Conservation (phyloP, 345 rosid species). For the Salix suchowensis region DNA sequence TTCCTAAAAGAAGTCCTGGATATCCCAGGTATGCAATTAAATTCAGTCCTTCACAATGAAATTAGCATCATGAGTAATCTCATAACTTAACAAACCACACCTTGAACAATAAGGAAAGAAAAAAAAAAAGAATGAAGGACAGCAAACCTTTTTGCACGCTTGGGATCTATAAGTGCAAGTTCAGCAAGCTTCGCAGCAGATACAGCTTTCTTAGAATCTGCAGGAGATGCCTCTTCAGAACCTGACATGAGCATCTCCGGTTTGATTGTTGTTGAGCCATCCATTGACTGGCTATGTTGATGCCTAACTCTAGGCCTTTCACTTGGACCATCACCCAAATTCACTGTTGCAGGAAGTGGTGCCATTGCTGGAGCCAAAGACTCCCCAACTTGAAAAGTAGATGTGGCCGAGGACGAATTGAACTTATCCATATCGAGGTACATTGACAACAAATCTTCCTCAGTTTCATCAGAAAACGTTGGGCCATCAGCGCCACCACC, state of each 20-base stretch:
- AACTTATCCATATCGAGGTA: conserved; percentile 93
- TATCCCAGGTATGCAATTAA: not conserved
- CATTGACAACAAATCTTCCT: conserved; percentile 74
- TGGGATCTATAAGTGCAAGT: conserved; percentile 93
- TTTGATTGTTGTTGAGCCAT: conserved; percentile 66
- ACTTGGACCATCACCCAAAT: conserved; percentile 30
- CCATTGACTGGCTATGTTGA: conserved; percentile 91
- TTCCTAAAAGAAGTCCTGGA: not conserved
- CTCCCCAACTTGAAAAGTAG: conserved; percentile 61
- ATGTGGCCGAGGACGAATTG: conserved; percentile 61
- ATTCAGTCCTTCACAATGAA: not conserved
- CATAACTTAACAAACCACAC: not conserved
- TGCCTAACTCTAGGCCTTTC: conserved; percentile 89
- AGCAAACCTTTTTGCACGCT: conserved; percentile 89
- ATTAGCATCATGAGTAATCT: not conserved
- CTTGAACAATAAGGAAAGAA: not conserved
- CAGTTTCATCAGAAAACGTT: conserved; percentile 74
- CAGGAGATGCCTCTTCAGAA: conserved; percentile 46
- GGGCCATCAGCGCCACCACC: conserved; percentile 63
- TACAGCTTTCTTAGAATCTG: conserved; percentile 75
- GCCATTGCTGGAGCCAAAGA: conserved; percentile 25
- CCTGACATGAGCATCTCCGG: conserved; percentile 80
- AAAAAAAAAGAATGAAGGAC: not conserved
- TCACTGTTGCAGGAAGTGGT: conserved; percentile 28
- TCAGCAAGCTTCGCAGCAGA: conserved; percentile 96